Conservation (phyloP, 768 basidiomycete genomes). For the Trametes coccinea region DNA sequence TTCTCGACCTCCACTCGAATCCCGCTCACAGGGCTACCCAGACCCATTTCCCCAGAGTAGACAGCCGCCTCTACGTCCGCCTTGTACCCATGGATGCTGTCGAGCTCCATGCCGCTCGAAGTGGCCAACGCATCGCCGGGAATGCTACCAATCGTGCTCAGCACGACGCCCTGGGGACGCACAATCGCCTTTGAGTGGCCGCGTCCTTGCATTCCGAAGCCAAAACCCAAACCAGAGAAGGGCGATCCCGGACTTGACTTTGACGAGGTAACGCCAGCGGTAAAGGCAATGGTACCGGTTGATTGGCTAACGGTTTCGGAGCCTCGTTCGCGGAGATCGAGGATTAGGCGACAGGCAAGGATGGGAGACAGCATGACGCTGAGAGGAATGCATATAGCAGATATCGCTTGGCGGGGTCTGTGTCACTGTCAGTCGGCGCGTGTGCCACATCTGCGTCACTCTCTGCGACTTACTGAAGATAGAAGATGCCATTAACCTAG, state of each 20-base stretch:
- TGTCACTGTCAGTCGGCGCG: not conserved
- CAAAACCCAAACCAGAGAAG: slow-evolving; percentile 31
- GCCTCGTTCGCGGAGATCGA: slow-evolving; percentile 80
- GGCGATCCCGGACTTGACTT: slow-evolving; percentile 33
- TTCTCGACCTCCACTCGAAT: slow-evolving; percentile 36
- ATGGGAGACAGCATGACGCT: slow-evolving; percentile 83
- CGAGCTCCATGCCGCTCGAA: slow-evolving; percentile 30
- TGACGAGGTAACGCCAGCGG: slow-evolving; percentile 29
- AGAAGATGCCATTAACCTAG: slow-evolving; percentile 79
- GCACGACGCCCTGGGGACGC: slow-evolving; percentile 31
- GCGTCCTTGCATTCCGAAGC: slow-evolving; percentile 24
- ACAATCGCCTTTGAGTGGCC: slow-evolving; percentile 26
- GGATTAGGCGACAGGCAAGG: slow-evolving; percentile 78
- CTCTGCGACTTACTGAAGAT: slow-evolving; percentile 62
- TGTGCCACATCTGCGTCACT: not conserved
- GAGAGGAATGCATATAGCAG: slow-evolving; percentile 81
- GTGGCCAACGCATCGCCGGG: slow-evolving; percentile 26
- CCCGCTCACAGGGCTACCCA: slow-evolving; percentile 27
- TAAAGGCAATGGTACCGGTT: slow-evolving; percentile 32
- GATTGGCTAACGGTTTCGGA: slow-evolving; percentile 78
- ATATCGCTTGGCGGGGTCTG: slow-evolving; percentile 80
- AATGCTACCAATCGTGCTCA: slow-evolving; percentile 34
- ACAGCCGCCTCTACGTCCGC: slow-evolving; percentile 26
- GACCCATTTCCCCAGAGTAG: slow-evolving; percentile 12
- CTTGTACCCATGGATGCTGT: slow-evolving; percentile 27